Percentiles rank a stretch among this genome's conserved stretches.
Evolutionary conservation across 768 basidiomycete species (phyloP).

Genomic region (Mycena maculata): DNA sequence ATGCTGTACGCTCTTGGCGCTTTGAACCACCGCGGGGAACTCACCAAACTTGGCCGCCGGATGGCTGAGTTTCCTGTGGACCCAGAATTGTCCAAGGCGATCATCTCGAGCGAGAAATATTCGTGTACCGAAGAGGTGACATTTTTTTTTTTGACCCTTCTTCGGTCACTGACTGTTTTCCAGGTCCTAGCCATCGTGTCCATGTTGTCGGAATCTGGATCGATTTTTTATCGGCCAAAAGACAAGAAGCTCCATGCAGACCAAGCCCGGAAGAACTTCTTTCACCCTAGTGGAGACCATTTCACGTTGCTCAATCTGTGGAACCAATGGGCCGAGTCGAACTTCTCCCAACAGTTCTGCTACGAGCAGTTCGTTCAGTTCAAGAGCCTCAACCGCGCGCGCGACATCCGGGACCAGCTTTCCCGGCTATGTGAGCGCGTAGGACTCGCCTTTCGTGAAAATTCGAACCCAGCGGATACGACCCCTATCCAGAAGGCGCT

Average conservation of each 20-base stretch:
- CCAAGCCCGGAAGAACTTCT: slow-evolving; percentile 98
- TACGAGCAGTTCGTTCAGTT: slow-evolving; percentile 99
- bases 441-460: slow-evolving; percentile 81
- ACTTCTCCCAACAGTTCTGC: slow-evolving; percentile 98
- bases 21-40: slow-evolving; percentile 92
- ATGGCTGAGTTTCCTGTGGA: slow-evolving; percentile 99
- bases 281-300: slow-evolving; percentile 97
- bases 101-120: slow-evolving; percentile 95
- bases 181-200: slow-evolving; percentile 91
- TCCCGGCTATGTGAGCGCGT: slow-evolving; percentile 81
- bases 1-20: slow-evolving; percentile 94
- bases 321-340: slow-evolving; percentile 96
- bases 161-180: not conserved
- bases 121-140: slow-evolving; percentile 90
- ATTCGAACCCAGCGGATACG: slow-evolving; percentile 82
- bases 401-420: slow-evolving; percentile 93
- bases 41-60: slow-evolving; percentile 93
- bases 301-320: slow-evolving; percentile 91
- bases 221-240: slow-evolving; percentile 97
- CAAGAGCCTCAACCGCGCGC: slow-evolving; percentile 93
- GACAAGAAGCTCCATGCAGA: slow-evolving; percentile 99
- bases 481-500: slow-evolving; percentile 64
- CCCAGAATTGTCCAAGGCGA: slow-evolving; percentile 93
- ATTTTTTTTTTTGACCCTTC: not conserved
- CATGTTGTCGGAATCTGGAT: slow-evolving; percentile 91